These are phyloP conservation scores for Didymella pomorum DNA, from an alignment of 2,329 filamentous ascomycete species.

Conservation along the genomic window DNA sequence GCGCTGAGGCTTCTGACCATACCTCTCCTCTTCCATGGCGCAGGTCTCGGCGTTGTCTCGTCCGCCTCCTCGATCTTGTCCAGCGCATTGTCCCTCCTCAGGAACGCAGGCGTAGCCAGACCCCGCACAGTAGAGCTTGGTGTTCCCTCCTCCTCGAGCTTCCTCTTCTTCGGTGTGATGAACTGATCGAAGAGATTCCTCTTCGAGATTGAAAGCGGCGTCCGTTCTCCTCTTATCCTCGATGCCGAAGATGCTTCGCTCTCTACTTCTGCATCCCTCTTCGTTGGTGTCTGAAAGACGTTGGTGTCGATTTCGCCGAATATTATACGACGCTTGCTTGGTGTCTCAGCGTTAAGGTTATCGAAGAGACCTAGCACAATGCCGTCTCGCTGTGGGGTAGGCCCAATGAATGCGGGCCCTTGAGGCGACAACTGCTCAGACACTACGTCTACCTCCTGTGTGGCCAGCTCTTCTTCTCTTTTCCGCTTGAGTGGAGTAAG, in stretches of 20 bases:
- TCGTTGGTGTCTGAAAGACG: constrained; percentile 52
- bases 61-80: constrained; percentile 65
- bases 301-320: constrained; percentile 44
- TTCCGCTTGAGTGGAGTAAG: constrained; percentile 47
- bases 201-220: constrained; percentile 65
- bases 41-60: constrained; percentile 44
- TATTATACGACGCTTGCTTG: constrained; percentile 46
- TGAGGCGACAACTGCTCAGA: constrained; percentile 40
- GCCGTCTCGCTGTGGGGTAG: constrained; percentile 82
- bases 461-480: constrained; percentile 29
- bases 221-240: constrained; percentile 49
- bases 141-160: constrained; percentile 50
- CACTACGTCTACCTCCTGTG: constrained; percentile 25
- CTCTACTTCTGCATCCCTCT: constrained; percentile 42
- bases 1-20: constrained; percentile 76
- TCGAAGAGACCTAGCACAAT: constrained; percentile 81
- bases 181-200: constrained; percentile 69
- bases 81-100: constrained; percentile 63
- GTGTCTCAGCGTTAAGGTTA: constrained; percentile 64
- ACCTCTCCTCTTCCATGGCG: constrained; percentile 54
- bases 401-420: constrained; percentile 64
- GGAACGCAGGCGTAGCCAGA: constrained; percentile 75
- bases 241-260: constrained; percentile 42
- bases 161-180: constrained; percentile 64
- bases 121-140: constrained; percentile 46